Evolutionary conservation across 169 alveolate species (phyloP).

Genomic region (Cryptosporidium bovis): DNA sequence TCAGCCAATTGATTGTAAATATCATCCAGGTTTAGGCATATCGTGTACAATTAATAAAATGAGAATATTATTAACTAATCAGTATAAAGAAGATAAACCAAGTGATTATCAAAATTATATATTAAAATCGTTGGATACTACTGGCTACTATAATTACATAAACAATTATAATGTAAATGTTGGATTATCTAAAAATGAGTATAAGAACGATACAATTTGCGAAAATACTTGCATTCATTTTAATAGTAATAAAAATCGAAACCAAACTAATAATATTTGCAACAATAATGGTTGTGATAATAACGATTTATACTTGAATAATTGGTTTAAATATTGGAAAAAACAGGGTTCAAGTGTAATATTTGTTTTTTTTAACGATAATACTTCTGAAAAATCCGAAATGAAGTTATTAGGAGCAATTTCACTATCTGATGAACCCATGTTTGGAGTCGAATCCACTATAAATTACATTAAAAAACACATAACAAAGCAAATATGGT

Average conservation of each 20-base stretch:
- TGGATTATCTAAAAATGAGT: slow-evolving; percentile 12
- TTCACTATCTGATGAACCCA: slow-evolving; percentile 57
- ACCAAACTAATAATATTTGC: neutral
- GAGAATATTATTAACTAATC: slow-evolving; percentile 31
- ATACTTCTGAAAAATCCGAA: neutral
- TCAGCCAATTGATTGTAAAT: slow-evolving; percentile 38
- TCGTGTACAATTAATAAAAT: slow-evolving; percentile 18
- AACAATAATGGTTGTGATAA: slow-evolving; percentile 2
- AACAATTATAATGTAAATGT: neutral
- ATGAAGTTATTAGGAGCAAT: slow-evolving; percentile 50
- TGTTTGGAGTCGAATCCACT: slow-evolving; percentile 46
- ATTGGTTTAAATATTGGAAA: slow-evolving; percentile 62
- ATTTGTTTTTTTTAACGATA: slow-evolving; percentile 22
- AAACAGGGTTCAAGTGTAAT: slow-evolving; percentile 50
- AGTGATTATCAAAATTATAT: neutral
- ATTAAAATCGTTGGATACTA: slow-evolving; percentile 17
- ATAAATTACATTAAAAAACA: slow-evolving; percentile 32
- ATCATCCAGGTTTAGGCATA: slow-evolving; percentile 64
- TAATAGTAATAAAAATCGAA: neutral
- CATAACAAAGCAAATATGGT: slow-evolving; percentile 48
- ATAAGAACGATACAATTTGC: neutral
- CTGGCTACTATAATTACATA: slow-evolving; percentile 8
- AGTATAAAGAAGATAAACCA: slow-evolving; percentile 3
- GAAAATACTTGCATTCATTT: neutral
- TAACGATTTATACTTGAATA: slow-evolving; percentile 1